Evolutionary conservation across 768 basidiomycete genomes (phyloP), one percentile per base, ranked within the genome.

Genomic region (Tylopilus sp.): DNA sequence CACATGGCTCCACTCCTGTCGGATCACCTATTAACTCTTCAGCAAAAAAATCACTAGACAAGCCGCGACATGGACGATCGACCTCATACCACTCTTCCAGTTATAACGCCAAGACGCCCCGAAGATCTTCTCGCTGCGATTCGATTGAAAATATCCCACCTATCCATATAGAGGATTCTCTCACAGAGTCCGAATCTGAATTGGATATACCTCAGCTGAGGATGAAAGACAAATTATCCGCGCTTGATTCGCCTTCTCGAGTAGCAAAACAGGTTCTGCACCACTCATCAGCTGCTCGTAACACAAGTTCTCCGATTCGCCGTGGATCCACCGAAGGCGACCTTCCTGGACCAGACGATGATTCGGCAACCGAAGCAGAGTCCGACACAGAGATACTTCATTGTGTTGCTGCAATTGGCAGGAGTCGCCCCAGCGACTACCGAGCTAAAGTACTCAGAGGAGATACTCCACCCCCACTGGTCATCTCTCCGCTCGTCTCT

Each of bases 171-270:
- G 67, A 70, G 0, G 69, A 68, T 24, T 70, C 69, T 22, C 24
- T 54, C 19, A 70, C 71, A n/a, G 69, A 69, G 53, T 38, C 67
- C 8, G 67, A 69, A 43, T 69, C 69, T 6, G 69, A 67, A n/a
- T 34, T 29, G 17, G 51, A 58, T 34, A 30, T 56, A 19, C n/a
- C 53, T 49, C 56, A 41, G 36, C 36, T 54, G 47, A 62, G 31
- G 38, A 41, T 37, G 54, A 46, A 36, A 13, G 24, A n/a, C 19
- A 40, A 26, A 6, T 21, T 6, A 10, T 30, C 24, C 12, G 9
- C 13, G 9, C 25, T 44, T 24, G 33, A 31, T 12, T 25, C n/a
- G 17, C 45, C 33, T 36, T 53, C 26, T 40, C 43, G 11, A 24
- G 21, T 21, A 38, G 44, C 21, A 33, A 37, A 48, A 4, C 25